These are phyloP conservation scores for Candida taoyuanica DNA, from an alignment of 805 yeast genomes.

Conservation along the genomic window DNA sequence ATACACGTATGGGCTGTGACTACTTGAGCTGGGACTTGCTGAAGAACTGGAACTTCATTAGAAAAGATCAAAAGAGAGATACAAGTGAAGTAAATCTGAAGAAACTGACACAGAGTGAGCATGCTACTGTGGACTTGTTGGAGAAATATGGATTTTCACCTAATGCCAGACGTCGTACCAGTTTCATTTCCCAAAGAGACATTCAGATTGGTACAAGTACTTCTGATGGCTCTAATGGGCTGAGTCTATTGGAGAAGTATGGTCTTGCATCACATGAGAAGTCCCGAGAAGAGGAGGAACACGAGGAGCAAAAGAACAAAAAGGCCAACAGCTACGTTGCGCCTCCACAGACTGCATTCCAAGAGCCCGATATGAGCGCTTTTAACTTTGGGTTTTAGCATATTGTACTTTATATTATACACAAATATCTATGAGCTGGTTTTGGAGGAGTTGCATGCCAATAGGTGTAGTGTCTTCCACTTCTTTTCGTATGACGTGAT, in stretches of 20 bases:
- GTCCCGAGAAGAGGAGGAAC: constrained; percentile 16
- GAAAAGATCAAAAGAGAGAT: constrained; percentile 16
- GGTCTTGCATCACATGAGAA: constrained; percentile 23
- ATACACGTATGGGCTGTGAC: constrained; percentile 90
- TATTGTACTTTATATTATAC: no score
- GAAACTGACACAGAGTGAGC: constrained; percentile 4
- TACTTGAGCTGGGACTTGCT: constrained; percentile 60
- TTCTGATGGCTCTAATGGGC: constrained; percentile 3
- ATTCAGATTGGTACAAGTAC: no score
- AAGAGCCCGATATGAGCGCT: constrained; percentile 75
- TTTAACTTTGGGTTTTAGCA: constrained; percentile 46
- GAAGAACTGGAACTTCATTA: constrained; percentile 61
- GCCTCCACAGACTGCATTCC: constrained; percentile 53
- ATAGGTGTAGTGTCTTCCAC: constrained; percentile 17
- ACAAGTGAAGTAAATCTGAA: constrained; percentile 12
- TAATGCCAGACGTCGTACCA: constrained; percentile 21
- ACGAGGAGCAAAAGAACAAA: constrained; percentile 7
- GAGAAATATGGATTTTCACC: constrained; percentile 27
- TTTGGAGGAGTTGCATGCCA: constrained; percentile 5
- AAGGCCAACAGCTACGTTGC: constrained; percentile 13
- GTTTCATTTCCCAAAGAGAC: constrained; percentile 10
- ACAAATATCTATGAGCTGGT: no score
- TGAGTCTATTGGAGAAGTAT: constrained; percentile 27
- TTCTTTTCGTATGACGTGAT: constrained; percentile 21
- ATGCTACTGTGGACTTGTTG: constrained; percentile 12